Percentiles rank a stretch among this genome's conserved stretches.
Conservation (phyloP, 371 early-diverging fungal species). For the Mucor racemosus region DNA sequence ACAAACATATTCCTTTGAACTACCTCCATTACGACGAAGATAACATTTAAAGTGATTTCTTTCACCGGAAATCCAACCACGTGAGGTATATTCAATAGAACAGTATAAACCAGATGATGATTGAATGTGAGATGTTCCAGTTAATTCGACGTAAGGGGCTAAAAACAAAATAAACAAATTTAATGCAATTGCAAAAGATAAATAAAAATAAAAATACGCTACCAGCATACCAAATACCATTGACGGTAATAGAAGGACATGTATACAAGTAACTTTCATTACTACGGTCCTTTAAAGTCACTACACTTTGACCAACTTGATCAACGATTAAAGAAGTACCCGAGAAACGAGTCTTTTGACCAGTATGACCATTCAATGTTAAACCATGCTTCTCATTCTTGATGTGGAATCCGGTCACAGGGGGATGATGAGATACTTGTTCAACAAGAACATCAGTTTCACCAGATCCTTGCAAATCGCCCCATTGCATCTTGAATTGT, state of each 20-base stretch:
- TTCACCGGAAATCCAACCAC: conserved; percentile 79
- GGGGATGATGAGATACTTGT: conserved; percentile 83
- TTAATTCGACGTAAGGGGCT: conserved; percentile 76
- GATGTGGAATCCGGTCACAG: conserved; percentile 70
- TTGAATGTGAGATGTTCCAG: conserved; percentile 69
- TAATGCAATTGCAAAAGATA: neutral
- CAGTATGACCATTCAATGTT: conserved; percentile 74
- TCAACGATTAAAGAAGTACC: conserved; percentile 50
- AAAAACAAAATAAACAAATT: conserved; percentile 1
- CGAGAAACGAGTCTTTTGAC: conserved; percentile 55
- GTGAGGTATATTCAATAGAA: conserved; percentile 74
- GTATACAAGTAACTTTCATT: conserved; percentile 47
- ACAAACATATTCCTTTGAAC: conserved; percentile 55
- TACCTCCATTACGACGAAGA: conserved; percentile 38
- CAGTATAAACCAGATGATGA: conserved; percentile 69
- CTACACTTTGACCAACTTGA: conserved; percentile 48
- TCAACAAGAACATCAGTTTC: conserved; percentile 68
- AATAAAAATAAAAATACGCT: neutral
- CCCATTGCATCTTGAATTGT: conserved; percentile 75
- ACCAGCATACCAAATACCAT: conserved; percentile 59
- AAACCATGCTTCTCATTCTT: conserved; percentile 69
- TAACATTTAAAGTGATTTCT: conserved; percentile 74
- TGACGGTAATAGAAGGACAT: conserved; percentile 50
- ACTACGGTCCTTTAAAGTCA: conserved; percentile 32
- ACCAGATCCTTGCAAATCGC: conserved; percentile 67